Evolutionary conservation across 2,329 filamentous ascomycete species (phyloP), one percentile per base, ranked within the genome.

Genomic region (Aplosporella prunicola): DNA sequence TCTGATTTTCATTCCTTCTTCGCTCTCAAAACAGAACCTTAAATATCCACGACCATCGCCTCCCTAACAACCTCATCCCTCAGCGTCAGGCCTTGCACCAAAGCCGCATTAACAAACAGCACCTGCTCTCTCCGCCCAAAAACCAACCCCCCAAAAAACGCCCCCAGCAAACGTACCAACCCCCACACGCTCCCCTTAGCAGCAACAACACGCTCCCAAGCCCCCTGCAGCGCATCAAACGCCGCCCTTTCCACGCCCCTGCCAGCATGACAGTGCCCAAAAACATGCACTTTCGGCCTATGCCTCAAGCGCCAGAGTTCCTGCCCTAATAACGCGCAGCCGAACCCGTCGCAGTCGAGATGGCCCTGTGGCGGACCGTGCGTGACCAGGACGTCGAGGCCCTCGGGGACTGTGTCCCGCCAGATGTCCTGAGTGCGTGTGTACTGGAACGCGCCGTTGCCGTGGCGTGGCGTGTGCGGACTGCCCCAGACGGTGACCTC

Each of bases 231-330:
- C 17, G 76, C 71, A 56, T 91, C 84, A 69, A 82, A 93, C 60
- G 76, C 81, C 9, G 82, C 69, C 0, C 76, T 58, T 50, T 86
- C 77, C 28, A 66, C 66, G 11, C 86, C 86, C 31, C 81, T 72
- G 8, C 76, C 82, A 52, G 71, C 80, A 62, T 94, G 87, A 15
- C 88, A 72, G 58, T 94, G 87, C 1, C 85, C 86, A 55, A 89
- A 93, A 32, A 93, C 72, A 58, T 93, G 84, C n/a, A 93, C 63
- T 9, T 67, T 66, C 0, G 86, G 87, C 22, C 22, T 24, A 8
- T 11, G 22, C 30, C 16, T 9, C 9, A 86, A 76, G 23, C 81
- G 74, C 77, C 81, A 84, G n/a, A 82, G 59, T 51, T 93, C 86
- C 10, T 68, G 61, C 5, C 89, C 68, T 5, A 93, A 69, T 39